Conservation (phyloP, 2,329 filamentous ascomycete species). For the Mariannaea sp. region DNA sequence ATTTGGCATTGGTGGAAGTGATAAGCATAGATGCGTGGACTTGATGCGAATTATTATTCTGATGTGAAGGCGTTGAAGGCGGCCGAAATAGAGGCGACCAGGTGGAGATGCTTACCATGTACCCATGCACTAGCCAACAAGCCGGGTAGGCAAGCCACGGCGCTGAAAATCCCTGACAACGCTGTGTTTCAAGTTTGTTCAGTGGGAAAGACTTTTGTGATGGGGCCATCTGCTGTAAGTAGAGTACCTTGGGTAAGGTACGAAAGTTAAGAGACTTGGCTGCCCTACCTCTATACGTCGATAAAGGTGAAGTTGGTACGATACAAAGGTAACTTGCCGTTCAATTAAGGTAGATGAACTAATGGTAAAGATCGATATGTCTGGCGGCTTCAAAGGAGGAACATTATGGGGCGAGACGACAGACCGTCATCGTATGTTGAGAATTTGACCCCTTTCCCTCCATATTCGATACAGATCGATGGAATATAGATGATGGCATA, state of each 20-base stretch:
- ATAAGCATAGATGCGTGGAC: background rate
- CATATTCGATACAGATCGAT: too few relatives aligned
- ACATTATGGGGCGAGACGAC: too few relatives aligned
- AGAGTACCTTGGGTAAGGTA: too few relatives aligned
- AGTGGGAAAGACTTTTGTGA: conserved; percentile 15
- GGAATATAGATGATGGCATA: too few relatives aligned
- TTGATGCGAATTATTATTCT: background rate
- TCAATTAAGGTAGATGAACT: too few relatives aligned
- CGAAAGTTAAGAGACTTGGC: too few relatives aligned
- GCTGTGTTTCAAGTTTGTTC: conserved; percentile 20
- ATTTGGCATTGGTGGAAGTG: background rate
- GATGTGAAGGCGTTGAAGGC: background rate
- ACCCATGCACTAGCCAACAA: background rate
- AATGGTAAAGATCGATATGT: too few relatives aligned
- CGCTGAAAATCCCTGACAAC: background rate
- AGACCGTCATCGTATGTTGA: too few relatives aligned
- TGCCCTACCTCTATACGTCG: too few relatives aligned
- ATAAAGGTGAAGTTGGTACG: background rate
- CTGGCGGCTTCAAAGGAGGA: too few relatives aligned
- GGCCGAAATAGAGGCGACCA: background rate
- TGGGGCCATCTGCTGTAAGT: background rate
- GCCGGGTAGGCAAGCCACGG: background rate
- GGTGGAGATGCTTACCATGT: conserved; percentile 6
- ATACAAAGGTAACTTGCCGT: too few relatives aligned
- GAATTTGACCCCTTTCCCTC: too few relatives aligned